Base-by-base conservation (phyloP, 192 early-diverging fungal species). In the Mortierella alpina region DNA sequence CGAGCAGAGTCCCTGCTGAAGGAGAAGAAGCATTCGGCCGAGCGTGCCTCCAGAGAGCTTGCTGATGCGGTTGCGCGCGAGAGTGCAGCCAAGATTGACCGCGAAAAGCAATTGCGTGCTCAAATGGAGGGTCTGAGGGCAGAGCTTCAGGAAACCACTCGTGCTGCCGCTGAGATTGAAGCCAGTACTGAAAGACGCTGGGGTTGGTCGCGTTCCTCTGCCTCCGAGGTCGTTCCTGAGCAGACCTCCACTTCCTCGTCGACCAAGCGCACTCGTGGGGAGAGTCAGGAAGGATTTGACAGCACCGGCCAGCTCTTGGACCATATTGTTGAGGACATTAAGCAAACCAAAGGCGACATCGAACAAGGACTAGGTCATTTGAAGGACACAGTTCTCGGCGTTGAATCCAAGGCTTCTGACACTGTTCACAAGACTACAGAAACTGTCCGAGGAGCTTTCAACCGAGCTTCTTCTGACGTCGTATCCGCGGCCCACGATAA, bases 251-350 rank as follows among this genome's bases (percentile, higher is more conserved):
- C 51, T 14, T 42, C 59, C 8, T 15, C 58, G 1, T 59, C 68
- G 40, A 49, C 58, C 59, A 59, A 70, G 39, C 59, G 54, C 51
- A 55, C 69, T 14, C 58, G 50, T 10, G 53, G 39, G 45, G 44
- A 68, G 12, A 48, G 42, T 13, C 70, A 57, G 5, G 70, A 72
- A 15, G 71, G 63, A 15, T 73, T n/a, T n/a, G 71, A 73, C 47
- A 59, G 20, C 18, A 59, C 71, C 14, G 71, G 48, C 2, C 56
- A 73, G n/a, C 63, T 66, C n/a, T 20, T 73, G 62, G 63, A 73
- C 7, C 71, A 73, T 56, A 66, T 66, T 52, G 71, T 41, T 11
- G 71, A 73, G 63, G 71, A 73, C 31, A 73, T 66, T 23, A 62
- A 63, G 47, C 71, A 73, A 41, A 73, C 71, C 63, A 73, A 73